phyloP scores from a whole-genome alignment of 2,329 filamentous ascomycete genomes.

The Albophoma yamanashiensis region DNA sequence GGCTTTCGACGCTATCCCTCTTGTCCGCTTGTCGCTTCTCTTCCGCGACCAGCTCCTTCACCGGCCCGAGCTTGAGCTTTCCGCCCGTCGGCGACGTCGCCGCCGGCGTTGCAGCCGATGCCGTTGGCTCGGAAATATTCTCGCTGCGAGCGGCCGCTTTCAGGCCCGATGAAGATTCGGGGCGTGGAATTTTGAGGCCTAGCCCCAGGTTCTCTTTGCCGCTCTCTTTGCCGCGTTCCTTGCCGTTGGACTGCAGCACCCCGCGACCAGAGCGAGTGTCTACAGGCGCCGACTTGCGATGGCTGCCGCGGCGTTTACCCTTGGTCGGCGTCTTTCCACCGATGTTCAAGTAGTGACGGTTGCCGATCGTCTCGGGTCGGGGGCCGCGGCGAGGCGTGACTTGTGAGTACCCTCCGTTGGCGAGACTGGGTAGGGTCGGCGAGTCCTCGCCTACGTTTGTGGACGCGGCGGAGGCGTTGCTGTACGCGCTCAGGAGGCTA shows the following conservation, averaged over 20 bases:
- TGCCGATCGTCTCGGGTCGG: slow-evolving; percentile 23
- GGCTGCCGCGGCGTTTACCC: slow-evolving; percentile 7
- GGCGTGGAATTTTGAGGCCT: slow-evolving; percentile 5
- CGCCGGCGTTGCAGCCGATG: not conserved
- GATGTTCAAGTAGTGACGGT: slow-evolving; percentile 35
- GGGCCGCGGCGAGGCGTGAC: slow-evolving; percentile 12
- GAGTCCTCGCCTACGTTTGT: slow-evolving; percentile 17
- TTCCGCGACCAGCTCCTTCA: slow-evolving; percentile 14
- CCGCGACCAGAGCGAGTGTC: slow-evolving; percentile 1
- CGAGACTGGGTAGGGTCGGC: slow-evolving; percentile 26
- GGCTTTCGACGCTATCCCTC: slow-evolving; percentile 24
- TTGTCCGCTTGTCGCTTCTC: slow-evolving; percentile 10
- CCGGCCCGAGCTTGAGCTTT: slow-evolving; percentile 13
- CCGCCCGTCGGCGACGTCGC: not conserved
- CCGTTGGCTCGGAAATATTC: slow-evolving; percentile 9
- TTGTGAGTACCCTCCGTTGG: slow-evolving; percentile 21
- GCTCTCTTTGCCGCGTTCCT: slow-evolving; percentile 18
- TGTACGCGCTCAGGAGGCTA: slow-evolving; percentile 36
- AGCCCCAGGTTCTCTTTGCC: slow-evolving; percentile 18
- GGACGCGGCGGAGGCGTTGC: slow-evolving; percentile 26
- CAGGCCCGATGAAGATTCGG: slow-evolving; percentile 6
- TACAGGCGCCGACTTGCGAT: slow-evolving; percentile 3
- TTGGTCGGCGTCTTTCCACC: slow-evolving; percentile 15
- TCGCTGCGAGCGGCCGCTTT: slow-evolving; percentile 9
- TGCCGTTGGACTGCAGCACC: not conserved